Base-by-base conservation (phyloP, 345 rosid genomes). In the Gossypium stocksii region DNA sequence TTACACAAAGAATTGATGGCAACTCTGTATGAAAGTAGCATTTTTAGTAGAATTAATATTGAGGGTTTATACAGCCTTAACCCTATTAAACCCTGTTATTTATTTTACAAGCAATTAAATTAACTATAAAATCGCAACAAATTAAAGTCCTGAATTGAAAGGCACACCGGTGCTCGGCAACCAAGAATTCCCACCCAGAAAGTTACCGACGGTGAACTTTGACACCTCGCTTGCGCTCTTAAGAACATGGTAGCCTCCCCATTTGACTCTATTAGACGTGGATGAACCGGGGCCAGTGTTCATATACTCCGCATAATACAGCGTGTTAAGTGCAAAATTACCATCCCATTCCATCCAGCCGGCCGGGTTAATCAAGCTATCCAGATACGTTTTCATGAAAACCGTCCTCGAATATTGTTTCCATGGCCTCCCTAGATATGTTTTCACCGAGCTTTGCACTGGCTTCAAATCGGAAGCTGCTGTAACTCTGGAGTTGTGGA, bases 321-420 rank as follows among this genome's bases (percentile, higher is more conserved):
- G 61, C 7, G 91, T 87, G 0, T 71, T 74, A 17, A 86, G 82
- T 1, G 87, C 86, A 64, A 87, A 86, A 67, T 82, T 58, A 2
- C 86, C 88, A 10, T 71, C 71, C 91, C 91, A 89, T 29, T 77
- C 81, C 63, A 81, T 46, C 93, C 91, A 89, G 1, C 91, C 89
- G 0, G 84, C 81, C 0, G 89, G 78, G 41, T 82, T 62, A 45
- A 89, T 82, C 77, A 86, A 72, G 41, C 83, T 73, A 51, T 82
- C 91, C 6, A 89, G 84, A 22, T 73, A 69, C 0, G 83, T 86
- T 73, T 77, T 65, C 74, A 89, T 79, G 71, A 78, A 82, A 52
- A 89, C 85, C 0, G 85, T 83, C 9, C 85, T 57, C 0, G 93
- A 87, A 56, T 86, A 89, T 22, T 79, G 12, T 62, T 76, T 76